Evolutionary conservation across 768 basidiomycete species (phyloP).

Genomic region (Hygrocybe coccinea): DNA sequence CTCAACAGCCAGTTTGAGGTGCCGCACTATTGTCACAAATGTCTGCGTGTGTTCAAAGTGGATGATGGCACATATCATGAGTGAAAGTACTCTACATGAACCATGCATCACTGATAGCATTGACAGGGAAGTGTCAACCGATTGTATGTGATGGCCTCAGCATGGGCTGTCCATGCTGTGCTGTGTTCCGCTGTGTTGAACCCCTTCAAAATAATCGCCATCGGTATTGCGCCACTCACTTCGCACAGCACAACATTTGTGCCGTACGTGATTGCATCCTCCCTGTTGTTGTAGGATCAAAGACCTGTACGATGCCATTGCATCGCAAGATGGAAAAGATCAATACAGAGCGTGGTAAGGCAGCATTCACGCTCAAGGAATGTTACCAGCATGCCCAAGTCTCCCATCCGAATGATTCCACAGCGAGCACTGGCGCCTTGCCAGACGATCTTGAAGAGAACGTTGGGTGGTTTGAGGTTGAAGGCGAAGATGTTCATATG

Average conservation of each 20-base stretch:
- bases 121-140: not conserved
- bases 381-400: slow-evolving; percentile 10
- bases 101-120: not conserved
- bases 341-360: slow-evolving; percentile 5
- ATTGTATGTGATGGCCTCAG: slow-evolving; percentile 14
- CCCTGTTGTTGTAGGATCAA: slow-evolving; percentile 2
- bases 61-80: slow-evolving; percentile 10
- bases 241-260: slow-evolving; percentile 7
- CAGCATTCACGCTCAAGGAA: slow-evolving; percentile 11
- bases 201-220: slow-evolving; percentile 13
- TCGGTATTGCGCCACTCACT: slow-evolving; percentile 17
- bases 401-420: slow-evolving; percentile 8
- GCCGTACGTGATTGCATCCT: slow-evolving; percentile 11
- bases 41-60: slow-evolving; percentile 14
- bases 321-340: slow-evolving; percentile 9
- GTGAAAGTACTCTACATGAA: not conserved
- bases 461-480: slow-evolving; percentile 10
- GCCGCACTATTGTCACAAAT: slow-evolving; percentile 24
- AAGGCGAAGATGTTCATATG: not conserved
- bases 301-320: slow-evolving; percentile 7
- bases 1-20: slow-evolving; percentile 23
- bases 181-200: slow-evolving; percentile 4
- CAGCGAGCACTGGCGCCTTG: not conserved
- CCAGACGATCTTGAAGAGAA: slow-evolving; percentile 8
- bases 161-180: slow-evolving; percentile 18